Evolutionary conservation across 2,329 filamentous ascomycete genomes (phyloP), one percentile per base, ranked within the genome.

Genomic region (Penicillium sp.): DNA sequence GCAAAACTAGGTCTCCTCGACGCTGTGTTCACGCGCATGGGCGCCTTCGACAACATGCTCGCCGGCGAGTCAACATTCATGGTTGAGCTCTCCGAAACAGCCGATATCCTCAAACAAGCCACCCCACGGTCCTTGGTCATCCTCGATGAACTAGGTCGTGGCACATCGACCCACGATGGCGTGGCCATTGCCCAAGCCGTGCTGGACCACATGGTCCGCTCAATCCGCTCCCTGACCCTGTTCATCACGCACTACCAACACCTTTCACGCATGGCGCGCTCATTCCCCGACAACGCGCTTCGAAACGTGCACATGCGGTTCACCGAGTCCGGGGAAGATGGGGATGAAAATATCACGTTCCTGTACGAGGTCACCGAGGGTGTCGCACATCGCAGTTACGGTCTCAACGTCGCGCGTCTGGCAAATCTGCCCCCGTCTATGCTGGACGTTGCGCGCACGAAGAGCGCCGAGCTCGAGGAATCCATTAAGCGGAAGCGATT

Each of bases 241-340:
- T 98, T 98, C 72, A 95, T 98, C 64, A 98, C 93, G 3, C 93
- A 98, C 69, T 98, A 98, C 65, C 93, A 98, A 69, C 84, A 83
- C 50, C 78, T 98, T 1, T 74, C 78, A n/a, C 80, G 82, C 7
- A 76, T 94, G 48, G 84, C 83, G 7, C 77, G 81, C 17, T 81
- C 80, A 1, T 85, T 94, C 43, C 72, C 73, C 10, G 64, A 73
- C 5, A 74, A 76, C 1, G 84, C 80, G 56, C 62, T 96, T 53
- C 81, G 77, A 54, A 97, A 97, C 63, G 87, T 96, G 32, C 93
- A 98, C 63, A 97, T 98, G 91, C 80, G 80, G 36, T 98, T 98
- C 66, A 81, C 78, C 3, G 77, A 80, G 58, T 65, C 64, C 1
- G 63, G 58, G 2, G 71, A 68, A 4, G 81, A 86, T 19, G 79